These are phyloP conservation scores for Globisporangium carolinianum DNA, from an alignment of 352 stramenopile genomes.

Conservation along the genomic window DNA sequence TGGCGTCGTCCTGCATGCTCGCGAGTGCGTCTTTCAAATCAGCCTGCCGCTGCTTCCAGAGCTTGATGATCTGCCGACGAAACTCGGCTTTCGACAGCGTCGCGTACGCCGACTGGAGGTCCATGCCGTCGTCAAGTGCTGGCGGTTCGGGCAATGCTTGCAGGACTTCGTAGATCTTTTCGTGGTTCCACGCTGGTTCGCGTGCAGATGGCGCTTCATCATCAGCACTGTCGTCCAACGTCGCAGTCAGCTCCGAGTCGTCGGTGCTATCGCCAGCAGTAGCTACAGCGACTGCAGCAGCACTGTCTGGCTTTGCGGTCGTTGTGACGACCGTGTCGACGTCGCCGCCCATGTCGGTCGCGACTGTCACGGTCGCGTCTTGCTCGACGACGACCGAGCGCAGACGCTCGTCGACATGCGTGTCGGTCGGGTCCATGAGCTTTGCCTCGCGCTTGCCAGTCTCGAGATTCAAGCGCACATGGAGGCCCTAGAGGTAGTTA, in stretches of 20 bases:
- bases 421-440: conserved; percentile 42
- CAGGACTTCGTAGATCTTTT: conserved; percentile 84
- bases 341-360: conserved; percentile 46
- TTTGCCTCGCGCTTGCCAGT: conserved; percentile 83
- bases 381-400: conserved; percentile 27
- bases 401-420: conserved; percentile 22
- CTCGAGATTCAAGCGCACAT: conserved; percentile 76
- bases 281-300: too few relatives aligned
- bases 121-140: conserved; percentile 55
- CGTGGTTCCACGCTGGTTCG: conserved; percentile 74
- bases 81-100: conserved; percentile 71
- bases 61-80: conserved; percentile 55
- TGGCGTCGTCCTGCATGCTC: conserved; percentile 73
- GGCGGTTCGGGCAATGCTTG: conserved; percentile 70
- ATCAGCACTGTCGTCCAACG: conserved; percentile 1
- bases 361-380: conserved; percentile 44
- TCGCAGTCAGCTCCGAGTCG: too few relatives aligned
- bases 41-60: conserved; percentile 79
- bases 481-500: conserved; percentile 65
- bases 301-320: too few relatives aligned
- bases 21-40: conserved; percentile 75
- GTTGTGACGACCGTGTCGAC: conserved; percentile 20
- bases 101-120: conserved; percentile 64
- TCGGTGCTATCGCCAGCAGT: too few relatives aligned
- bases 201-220: conserved; percentile 24